These are phyloP conservation scores for Mrakia frigida DNA, from an alignment of 768 basidiomycete genomes.

Conservation along the genomic window DNA sequence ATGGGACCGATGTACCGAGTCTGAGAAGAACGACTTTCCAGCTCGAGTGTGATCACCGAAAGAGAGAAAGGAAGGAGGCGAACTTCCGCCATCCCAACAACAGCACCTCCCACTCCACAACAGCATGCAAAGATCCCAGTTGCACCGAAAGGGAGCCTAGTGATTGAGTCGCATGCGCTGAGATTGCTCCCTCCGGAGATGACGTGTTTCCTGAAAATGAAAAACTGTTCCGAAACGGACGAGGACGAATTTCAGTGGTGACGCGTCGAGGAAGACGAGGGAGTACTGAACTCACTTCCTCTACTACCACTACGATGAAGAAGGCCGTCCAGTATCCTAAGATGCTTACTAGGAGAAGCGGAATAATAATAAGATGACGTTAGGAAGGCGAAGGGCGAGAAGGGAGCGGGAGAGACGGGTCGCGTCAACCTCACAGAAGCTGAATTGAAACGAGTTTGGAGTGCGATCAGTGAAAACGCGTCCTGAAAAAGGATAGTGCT, in stretches of 20 bases:
- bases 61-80: background rate
- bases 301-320: conserved; percentile 50
- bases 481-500: too few relatives aligned
- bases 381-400: too few relatives aligned
- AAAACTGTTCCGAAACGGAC: conserved; percentile 39
- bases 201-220: conserved; percentile 49
- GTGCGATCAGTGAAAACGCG: too few relatives aligned
- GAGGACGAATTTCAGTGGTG: background rate
- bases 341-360: background rate
- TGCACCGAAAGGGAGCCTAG: conserved; percentile 50
- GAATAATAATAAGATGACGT: too few relatives aligned
- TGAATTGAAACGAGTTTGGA: too few relatives aligned
- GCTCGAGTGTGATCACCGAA: background rate
- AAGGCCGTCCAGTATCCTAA: conserved; percentile 50
- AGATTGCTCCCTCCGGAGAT: conserved; percentile 54
- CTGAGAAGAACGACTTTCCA: background rate
- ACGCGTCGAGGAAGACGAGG: background rate
- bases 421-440: too few relatives aligned
- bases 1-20: conserved; percentile 55
- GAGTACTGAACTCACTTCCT: conserved; percentile 41
- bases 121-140: conserved; percentile 51
- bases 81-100: conserved; percentile 52
- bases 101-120: conserved; percentile 52
- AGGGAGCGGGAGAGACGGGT: too few relatives aligned
- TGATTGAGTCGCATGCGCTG: conserved; percentile 50